Conservation (phyloP, 306 rosid species). For the Medicago truncatula region MtrunA17r5.0-ANR NC_053042.1:38738501-38739000, state of each 20-base stretch:
- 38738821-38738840: constrained; percentile 96
- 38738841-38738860: constrained; percentile 98
- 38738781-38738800: constrained; percentile 91
- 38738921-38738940: constrained; percentile 7
- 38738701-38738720: constrained; percentile 98
- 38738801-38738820: constrained; percentile 98
- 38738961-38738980: constrained; percentile 10
- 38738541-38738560: constrained; percentile 15
- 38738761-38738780: constrained; percentile 91
- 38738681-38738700: constrained; percentile 99
- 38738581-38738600: constrained; percentile 8
- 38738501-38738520: neutral
- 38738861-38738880: constrained; percentile 24
- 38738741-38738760: constrained; percentile 98
- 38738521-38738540: constrained; percentile 26
- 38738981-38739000: constrained; percentile 20
- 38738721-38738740: constrained; percentile 96
- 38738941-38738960: constrained; percentile 24
- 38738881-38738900: constrained; percentile 15
- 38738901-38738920: constrained; percentile 32
- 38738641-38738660: constrained; percentile 39
- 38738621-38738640: constrained; percentile 29
- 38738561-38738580: neutral
- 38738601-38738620: constrained; percentile 19
- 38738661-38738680: constrained; percentile 27